Percentiles rank a stretch among this genome's conserved stretches.
Evolutionary conservation across 2,329 filamentous ascomycete genomes (phyloP).

Genomic region (Chrysoporthe puriensis): DNA sequence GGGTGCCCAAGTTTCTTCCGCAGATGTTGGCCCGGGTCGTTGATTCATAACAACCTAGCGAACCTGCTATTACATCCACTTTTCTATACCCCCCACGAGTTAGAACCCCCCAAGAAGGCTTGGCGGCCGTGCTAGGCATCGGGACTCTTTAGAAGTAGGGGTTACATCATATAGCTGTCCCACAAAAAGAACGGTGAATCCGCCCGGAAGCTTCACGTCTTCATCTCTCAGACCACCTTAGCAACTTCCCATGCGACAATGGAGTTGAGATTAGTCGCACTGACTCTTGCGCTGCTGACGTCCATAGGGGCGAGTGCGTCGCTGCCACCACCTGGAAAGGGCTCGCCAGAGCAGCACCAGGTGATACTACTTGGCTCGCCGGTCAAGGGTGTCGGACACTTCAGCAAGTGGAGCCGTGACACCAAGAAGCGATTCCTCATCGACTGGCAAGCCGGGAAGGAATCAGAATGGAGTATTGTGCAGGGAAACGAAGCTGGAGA

Average conservation of each 20-base stretch:
- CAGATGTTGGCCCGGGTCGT: too few species aligned
- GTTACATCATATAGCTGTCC: not conserved
- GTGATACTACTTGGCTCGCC: constrained; percentile 16
- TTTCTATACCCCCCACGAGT: too few species aligned
- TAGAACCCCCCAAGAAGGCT: not conserved
- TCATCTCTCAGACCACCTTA: not conserved
- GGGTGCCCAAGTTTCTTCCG: too few species aligned
- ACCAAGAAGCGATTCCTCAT: constrained; percentile 50
- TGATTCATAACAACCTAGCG: too few species aligned
- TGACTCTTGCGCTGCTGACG: not conserved
- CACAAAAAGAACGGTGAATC: not conserved
- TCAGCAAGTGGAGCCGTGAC: constrained; percentile 51
- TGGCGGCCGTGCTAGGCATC: not conserved
- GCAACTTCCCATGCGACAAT: not conserved
- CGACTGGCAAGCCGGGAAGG: constrained; percentile 49
- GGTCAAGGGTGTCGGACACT: constrained; percentile 46
- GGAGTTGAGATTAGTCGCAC: not conserved
- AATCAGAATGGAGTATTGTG: constrained; percentile 49
- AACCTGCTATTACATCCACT: too few species aligned
- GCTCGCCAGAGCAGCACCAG: not conserved
- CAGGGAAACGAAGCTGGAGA: constrained; percentile 51
- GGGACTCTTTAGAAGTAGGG: not conserved
- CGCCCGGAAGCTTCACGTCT: not conserved
- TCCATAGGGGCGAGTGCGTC: not conserved
- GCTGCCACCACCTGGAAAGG: not conserved